phyloP scores from a whole-genome alignment of 2,329 filamentous ascomycete genomes.

The Botrytis deweyae region DNA sequence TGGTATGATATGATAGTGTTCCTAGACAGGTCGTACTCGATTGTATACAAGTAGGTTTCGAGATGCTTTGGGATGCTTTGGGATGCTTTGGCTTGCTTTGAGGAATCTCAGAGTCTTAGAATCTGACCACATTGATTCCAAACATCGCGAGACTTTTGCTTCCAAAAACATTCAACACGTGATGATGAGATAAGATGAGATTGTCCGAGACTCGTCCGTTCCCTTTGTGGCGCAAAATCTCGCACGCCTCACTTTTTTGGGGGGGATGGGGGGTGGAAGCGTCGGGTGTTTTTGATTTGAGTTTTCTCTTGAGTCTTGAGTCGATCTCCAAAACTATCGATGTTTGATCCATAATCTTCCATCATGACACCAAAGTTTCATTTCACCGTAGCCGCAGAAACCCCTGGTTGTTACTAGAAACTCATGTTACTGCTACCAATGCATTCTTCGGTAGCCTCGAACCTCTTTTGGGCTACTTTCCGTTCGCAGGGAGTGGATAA shows the following conservation, averaged over 20 bases:
- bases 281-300: neutral
- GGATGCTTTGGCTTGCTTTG: neutral
- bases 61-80: neutral
- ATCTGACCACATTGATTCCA: neutral
- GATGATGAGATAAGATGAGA: neutral
- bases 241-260: constrained; percentile 10
- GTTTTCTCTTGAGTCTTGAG: neutral
- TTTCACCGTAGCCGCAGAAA: neutral
- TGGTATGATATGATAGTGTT: neutral
- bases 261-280: neutral
- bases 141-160: neutral
- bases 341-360: constrained; percentile 19
- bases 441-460: constrained; percentile 12
- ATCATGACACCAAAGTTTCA: constrained; percentile 14
- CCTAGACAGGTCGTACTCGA: neutral
- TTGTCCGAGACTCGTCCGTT: neutral
- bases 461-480: neutral
- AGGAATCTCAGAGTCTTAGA: neutral
- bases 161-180: neutral
- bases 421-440: neutral
- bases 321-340: constrained; percentile 21
- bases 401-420: neutral
- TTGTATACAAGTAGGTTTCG: neutral
- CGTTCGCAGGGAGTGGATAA: neutral
- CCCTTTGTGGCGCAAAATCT: constrained; percentile 6